Base-by-base conservation (phyloP, 2,329 filamentous ascomycete genomes). In the Dothistroma septosporum region DNA sequence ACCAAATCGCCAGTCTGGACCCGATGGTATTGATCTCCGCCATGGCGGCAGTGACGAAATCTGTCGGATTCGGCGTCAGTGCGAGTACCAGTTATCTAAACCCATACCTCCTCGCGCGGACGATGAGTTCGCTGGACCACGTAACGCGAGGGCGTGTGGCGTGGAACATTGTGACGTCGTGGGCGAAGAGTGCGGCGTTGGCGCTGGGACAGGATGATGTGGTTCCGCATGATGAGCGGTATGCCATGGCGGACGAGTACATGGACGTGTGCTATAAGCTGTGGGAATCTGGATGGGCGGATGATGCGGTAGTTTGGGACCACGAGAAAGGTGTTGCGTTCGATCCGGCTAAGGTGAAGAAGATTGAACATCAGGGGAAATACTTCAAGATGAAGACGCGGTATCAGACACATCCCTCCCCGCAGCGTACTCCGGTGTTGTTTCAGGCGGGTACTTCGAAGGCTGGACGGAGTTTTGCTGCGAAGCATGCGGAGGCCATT, bases 81-180 rank as follows among this genome's bases (percentile, higher is more conserved):
- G 82, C 83, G 0, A 85, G 83, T 0, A 87, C 85, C 1, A 83
- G 83, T 0, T 87, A 85, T 59, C 83, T 86, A 61, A 82, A 83
- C 0, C 85, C 85, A 0, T 87, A 85, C 59, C 72, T 86, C 1
- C 74, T 87, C 0, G 85, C 85, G 0, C 85, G 85, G 68, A 76
- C 83, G 0, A 85, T 87, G 57, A 85, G 83, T 0, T 85, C 83
- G 0, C 70, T 87, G 0, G 85, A 87, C 60, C 85, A 87, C 70
- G 75, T 88, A 37, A 87, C 85, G 0, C 76, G 78, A 2, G 85
- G 85, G 0, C 77, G 85, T 0, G 78, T 87, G 35, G 85, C 83
- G 0, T 87, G 85, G 85, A 88, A 88, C 61, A 86, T 88, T 21
- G 85, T 89, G 1, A 87, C 85, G 0, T 80, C 77, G 1, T 85